These are phyloP conservation scores for Encephalitozoon hellem DNA, from an alignment of 371 early-diverging fungal genomes.

Conservation along the genomic window DNA sequence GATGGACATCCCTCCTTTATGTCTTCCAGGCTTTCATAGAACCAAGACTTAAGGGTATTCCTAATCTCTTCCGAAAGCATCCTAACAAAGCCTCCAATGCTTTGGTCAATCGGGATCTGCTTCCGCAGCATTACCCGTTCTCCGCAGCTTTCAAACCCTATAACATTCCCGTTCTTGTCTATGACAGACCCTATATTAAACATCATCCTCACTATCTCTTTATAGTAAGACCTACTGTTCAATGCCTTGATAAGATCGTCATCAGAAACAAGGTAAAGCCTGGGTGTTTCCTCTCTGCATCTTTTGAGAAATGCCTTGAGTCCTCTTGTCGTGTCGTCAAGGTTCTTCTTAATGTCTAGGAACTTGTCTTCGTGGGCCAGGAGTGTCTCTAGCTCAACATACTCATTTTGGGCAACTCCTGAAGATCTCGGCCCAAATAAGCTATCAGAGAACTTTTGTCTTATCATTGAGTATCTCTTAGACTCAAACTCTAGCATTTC, in stretches of 20 bases:
- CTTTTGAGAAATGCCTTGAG: neutral
- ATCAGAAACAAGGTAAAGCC: constrained; percentile 65
- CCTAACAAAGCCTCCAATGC: neutral
- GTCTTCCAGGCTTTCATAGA: neutral
- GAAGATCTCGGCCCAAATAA: neutral
- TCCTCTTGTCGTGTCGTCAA: neutral
- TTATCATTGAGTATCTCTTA: neutral
- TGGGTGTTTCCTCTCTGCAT: constrained; percentile 35
- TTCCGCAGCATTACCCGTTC: neutral
- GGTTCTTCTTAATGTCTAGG: neutral
- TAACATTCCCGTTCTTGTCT: neutral
- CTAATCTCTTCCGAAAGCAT: neutral
- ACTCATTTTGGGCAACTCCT: neutral
- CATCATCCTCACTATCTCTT: neutral
- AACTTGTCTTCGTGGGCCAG: neutral
- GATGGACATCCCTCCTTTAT: neutral
- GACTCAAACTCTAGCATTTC: neutral
- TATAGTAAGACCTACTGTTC: neutral
- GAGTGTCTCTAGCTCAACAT: neutral
- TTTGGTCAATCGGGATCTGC: neutral
- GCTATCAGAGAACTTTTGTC: neutral
- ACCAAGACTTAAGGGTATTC: neutral
- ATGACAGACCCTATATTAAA: constrained; percentile 25
- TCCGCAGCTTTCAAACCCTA: constrained; percentile 6
- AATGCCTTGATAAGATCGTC: constrained; percentile 64